Evolutionary conservation across 2,329 filamentous ascomycete species (phyloP), one percentile per base, ranked within the genome.

Genomic region (Paraconiothyrium brasiliense): DNA sequence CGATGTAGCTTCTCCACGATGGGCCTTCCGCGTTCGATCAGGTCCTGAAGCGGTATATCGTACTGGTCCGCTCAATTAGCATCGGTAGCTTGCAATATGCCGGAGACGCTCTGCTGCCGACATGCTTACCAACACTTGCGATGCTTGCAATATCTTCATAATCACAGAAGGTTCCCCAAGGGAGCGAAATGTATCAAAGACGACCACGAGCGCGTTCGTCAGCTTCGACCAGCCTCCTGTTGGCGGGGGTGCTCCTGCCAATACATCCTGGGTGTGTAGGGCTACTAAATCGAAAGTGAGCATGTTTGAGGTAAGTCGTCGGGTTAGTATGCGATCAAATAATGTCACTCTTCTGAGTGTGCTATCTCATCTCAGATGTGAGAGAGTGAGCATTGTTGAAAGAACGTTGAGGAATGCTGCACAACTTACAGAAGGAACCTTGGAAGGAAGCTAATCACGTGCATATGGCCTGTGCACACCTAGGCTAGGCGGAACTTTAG

Each of bases 141-240:
- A 76, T 22, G 79, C 80, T 60, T 80, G 78, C 14, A 77, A 66
- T 32, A 84, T 68, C 68, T 78, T 78, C 68, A 82, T 68, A 13
- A 78, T 62, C 62, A 75, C 71, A 39, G 75, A 60, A 46, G 68
- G 62, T 20, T 61, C 63, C 37, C 64, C 66, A 32, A 58, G 67
- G 30, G 67, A 67, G 30, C 71, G 67, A 52, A 75, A 76, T 24
- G 67, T 72, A 57, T 79, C 77, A 35, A 78, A 62, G 20, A 73
- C 67, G 10, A 78, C 68, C 39, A 71, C 66, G 16, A 82, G 69
- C 27, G 76, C 66, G 10, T 71, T 59, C 14, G 62, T 70, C 3
- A 73, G 59, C 61, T 81, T 77, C 39, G 59, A 72, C 79, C 80
- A 82, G 37, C 67, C 67, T 46, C 79, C 76, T 20, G 66, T 69